Evolutionary conservation across 441 rosid genomes (phyloP).

Genomic region (Aleurites moluccanus): DNA sequence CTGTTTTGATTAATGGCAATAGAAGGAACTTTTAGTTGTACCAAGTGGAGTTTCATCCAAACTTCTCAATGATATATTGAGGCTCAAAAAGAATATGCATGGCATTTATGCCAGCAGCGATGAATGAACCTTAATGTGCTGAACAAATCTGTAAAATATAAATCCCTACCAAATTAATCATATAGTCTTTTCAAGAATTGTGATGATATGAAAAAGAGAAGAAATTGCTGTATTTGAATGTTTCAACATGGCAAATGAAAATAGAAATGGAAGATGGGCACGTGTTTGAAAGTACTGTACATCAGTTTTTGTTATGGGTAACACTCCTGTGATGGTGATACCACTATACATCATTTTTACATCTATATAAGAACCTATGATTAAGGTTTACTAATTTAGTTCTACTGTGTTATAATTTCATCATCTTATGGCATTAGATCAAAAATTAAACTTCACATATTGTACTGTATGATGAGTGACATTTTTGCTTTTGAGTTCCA

Average conservation of each 20-base stretch:
- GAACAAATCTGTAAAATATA: not conserved
- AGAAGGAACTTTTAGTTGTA: not conserved
- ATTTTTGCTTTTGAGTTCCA: constrained; percentile 3
- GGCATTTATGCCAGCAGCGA: not conserved
- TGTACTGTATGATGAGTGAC: constrained; percentile 4
- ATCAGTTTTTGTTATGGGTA: not conserved
- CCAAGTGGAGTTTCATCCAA: not conserved
- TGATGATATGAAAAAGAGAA: not conserved
- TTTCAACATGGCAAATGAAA: not conserved
- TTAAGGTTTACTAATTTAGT: not conserved
- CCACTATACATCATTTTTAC: not conserved
- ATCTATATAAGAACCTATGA: not conserved
- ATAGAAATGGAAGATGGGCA: not conserved
- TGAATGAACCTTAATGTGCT: not conserved
- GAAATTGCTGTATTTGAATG: not conserved
- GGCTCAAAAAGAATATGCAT: constrained; percentile 3
- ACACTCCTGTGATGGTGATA: not conserved
- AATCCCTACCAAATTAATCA: not conserved
- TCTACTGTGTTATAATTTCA: not conserved
- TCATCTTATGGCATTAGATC: not conserved
- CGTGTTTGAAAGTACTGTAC: not conserved
- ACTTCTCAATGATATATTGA: not conserved
- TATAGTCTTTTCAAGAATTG: not conserved
- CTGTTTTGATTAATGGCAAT: not conserved
- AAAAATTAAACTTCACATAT: not conserved